A percentile compares a stretch with the other conserved stretches of the same genome.
phyloP scores from a whole-genome alignment of 202 grass and related monocot species.

The Carex sylvatica region DNA sequence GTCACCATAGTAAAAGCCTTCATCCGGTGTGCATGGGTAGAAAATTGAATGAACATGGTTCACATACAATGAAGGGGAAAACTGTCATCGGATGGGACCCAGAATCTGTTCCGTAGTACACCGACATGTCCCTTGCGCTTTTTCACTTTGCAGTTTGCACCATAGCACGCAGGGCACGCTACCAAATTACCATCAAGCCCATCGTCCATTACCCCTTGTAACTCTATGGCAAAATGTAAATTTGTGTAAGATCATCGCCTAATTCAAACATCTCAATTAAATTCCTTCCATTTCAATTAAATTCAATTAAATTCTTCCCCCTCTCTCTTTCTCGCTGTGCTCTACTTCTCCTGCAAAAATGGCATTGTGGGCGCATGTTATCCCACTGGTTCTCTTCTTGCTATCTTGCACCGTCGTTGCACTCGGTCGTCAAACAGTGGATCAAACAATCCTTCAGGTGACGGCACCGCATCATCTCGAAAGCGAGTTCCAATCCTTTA shows the following conservation, averaged over 20 bases:
- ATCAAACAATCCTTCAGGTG: conserved; percentile 9
- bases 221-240: neutral
- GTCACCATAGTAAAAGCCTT: neutral
- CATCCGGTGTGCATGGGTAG: neutral
- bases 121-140: neutral
- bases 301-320: no score
- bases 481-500: conserved; percentile 24
- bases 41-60: neutral
- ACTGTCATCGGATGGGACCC: no score
- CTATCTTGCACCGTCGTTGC: neutral
- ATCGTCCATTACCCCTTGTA: neutral
- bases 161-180: neutral
- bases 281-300: no score
- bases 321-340: neutral
- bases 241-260: neutral
- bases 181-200: neutral
- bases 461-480: conserved; percentile 8
- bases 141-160: neutral
- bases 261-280: no score
- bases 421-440: neutral
- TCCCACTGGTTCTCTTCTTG: neutral
- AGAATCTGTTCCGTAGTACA: neutral
- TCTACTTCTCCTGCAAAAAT: neutral
- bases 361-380: conserved; percentile 1
- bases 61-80: neutral